Conservation (phyloP, 2,329 filamentous ascomycete species). For the Amylocarpus encephaloides region DNA sequence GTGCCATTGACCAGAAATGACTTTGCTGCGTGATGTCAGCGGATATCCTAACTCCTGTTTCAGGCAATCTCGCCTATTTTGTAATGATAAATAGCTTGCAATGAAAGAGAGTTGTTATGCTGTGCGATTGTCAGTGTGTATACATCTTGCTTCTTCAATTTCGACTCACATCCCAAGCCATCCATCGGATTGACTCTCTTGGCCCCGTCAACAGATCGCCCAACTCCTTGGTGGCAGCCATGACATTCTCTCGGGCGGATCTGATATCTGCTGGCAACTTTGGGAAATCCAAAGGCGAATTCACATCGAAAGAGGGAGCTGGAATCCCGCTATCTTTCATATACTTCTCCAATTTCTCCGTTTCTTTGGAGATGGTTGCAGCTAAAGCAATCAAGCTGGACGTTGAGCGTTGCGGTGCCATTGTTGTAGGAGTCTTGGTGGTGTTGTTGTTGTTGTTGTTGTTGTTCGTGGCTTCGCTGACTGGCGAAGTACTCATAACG, state of each 20-base stretch:
- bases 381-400: slow-evolving; percentile 41
- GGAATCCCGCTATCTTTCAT: slow-evolving; percentile 38
- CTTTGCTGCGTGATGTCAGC: slow-evolving; percentile 35
- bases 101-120: slow-evolving; percentile 45
- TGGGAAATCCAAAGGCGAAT: slow-evolving; percentile 42
- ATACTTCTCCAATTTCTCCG: slow-evolving; percentile 44
- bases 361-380: slow-evolving; percentile 41
- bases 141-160: not conserved
- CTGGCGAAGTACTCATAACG: not conserved
- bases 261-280: slow-evolving; percentile 41
- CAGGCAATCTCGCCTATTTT: slow-evolving; percentile 38
- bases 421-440: not conserved
- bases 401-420: slow-evolving; percentile 3
- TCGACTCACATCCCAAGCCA: slow-evolving; percentile 43
- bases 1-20: slow-evolving; percentile 43
- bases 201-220: slow-evolving; percentile 43
- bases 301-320: slow-evolving; percentile 40
- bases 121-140: slow-evolving; percentile 25
- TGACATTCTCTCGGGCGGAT: slow-evolving; percentile 40
- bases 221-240: slow-evolving; percentile 44
- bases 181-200: slow-evolving; percentile 45
- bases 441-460: not conserved
- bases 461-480: not conserved
- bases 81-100: slow-evolving; percentile 46
- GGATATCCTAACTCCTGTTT: not conserved